Evolutionary conservation across 2,329 filamentous ascomycete genomes (phyloP).

Genomic region (Ophiosphaerella korrae): DNA sequence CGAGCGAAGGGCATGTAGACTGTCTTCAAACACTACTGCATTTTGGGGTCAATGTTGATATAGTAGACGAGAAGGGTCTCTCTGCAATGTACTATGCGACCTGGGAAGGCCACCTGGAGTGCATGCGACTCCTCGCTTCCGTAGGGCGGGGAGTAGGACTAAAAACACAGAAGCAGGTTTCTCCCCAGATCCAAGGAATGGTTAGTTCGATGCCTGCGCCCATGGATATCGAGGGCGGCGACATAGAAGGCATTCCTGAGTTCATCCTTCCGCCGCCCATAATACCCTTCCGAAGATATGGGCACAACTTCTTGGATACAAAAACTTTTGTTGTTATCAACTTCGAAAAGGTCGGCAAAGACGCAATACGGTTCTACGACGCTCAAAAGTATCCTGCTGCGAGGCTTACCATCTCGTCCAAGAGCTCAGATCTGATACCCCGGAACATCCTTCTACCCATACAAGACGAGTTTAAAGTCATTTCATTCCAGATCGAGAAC

Average conservation of each 20-base stretch:
- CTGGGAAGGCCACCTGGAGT: constrained; percentile 95
- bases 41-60: constrained; percentile 76
- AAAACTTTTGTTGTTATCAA: constrained; percentile 95
- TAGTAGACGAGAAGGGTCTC: constrained; percentile 88
- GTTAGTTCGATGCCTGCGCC: constrained; percentile 47
- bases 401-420: constrained; percentile 93
- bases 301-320: constrained; percentile 97
- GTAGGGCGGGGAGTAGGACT: constrained; percentile 44
- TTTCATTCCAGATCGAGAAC: constrained; percentile 96
- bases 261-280: constrained; percentile 94
- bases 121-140: constrained; percentile 83
- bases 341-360: constrained; percentile 74
- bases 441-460: constrained; percentile 95
- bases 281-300: constrained; percentile 90
- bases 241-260: constrained; percentile 87
- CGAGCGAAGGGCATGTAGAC: constrained; percentile 91
- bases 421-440: constrained; percentile 92
- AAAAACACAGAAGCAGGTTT: constrained; percentile 40
- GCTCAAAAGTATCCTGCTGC: constrained; percentile 95
- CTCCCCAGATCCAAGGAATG: constrained; percentile 48
- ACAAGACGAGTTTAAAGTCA: constrained; percentile 90
- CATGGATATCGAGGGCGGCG: constrained; percentile 67
- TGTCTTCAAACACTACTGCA: constrained; percentile 83
- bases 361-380: constrained; percentile 94
- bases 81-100: constrained; percentile 98